Evolutionary conservation across 371 early-diverging fungal genomes (phyloP).

Genomic region (Mucor indicus): DNA sequence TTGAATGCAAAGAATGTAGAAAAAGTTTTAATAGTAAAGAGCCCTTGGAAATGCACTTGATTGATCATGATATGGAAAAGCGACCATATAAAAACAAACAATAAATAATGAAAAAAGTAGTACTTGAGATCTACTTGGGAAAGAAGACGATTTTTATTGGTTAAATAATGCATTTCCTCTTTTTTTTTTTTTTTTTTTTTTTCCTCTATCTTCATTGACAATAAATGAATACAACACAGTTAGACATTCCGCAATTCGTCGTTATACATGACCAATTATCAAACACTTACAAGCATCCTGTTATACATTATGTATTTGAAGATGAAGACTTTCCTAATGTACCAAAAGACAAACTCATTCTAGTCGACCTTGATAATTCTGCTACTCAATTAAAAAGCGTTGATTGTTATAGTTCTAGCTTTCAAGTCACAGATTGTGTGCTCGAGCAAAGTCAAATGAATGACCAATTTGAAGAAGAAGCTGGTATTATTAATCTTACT

Average conservation of each 20-base stretch:
- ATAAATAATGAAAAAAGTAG: no score
- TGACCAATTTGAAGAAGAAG: constrained; percentile 35
- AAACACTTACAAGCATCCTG: constrained; percentile 49
- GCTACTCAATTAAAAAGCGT: constrained; percentile 29
- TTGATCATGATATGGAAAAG: no score
- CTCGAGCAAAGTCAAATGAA: constrained; percentile 36
- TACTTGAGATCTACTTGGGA: no score
- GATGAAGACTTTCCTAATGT: constrained; percentile 48
- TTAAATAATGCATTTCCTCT: background rate
- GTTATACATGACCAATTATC: constrained; percentile 49
- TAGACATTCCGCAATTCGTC: constrained; percentile 49
- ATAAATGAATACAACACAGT: constrained; percentile 11
- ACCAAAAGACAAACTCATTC: constrained; percentile 47
- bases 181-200: background rate
- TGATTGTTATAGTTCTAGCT: constrained; percentile 48
- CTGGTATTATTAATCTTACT: constrained; percentile 25
- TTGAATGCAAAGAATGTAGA: no score
- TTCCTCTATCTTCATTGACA: no score
- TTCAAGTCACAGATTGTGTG: constrained; percentile 50
- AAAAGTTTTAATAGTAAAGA: no score
- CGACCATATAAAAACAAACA: no score
- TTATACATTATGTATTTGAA: constrained; percentile 56
- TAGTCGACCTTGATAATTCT: constrained; percentile 44
- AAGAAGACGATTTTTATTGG: no score
- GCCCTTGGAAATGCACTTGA: no score